phyloP scores from a whole-genome alignment of 164 flowering plant species.

The Piper betle region DNA sequence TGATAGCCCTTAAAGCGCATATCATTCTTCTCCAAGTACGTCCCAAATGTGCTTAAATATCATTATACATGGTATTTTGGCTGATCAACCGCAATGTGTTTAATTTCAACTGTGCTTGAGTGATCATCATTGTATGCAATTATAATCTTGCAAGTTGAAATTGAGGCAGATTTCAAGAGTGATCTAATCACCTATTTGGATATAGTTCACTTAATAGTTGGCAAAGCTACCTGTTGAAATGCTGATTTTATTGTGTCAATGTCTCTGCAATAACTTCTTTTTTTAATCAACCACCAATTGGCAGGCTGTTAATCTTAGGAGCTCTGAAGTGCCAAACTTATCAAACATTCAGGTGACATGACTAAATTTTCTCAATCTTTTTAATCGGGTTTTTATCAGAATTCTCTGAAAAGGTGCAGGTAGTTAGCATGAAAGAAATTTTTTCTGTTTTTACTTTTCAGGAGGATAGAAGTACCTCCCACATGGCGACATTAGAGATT shows the following conservation, averaged over 20 bases:
- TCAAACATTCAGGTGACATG: conserved; percentile 33
- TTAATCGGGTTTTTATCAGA: not conserved
- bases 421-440: not conserved
- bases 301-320: conserved; percentile 84
- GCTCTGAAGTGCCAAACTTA: conserved; percentile 28
- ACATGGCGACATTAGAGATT: conserved; percentile 52
- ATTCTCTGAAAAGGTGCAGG: not conserved
- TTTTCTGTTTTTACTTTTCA: conserved; percentile 15
- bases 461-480: conserved; percentile 26
- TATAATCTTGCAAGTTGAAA: too few species aligned
- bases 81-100: too few species aligned
- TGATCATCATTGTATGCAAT: too few species aligned
- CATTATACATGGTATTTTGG: too few species aligned
- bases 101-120: too few species aligned
- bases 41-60: too few species aligned
- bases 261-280: not conserved
- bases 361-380: not conserved
- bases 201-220: too few species aligned
- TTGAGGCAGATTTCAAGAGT: too few species aligned
- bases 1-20: too few species aligned
- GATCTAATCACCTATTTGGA: too few species aligned
- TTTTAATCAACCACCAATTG: not conserved
- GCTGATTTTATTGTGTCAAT: not conserved
- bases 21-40: too few species aligned
- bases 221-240: not conserved